These are phyloP conservation scores for Zopfia rhizophila DNA, from an alignment of 2,329 filamentous ascomycete genomes.

Conservation along the genomic window DNA sequence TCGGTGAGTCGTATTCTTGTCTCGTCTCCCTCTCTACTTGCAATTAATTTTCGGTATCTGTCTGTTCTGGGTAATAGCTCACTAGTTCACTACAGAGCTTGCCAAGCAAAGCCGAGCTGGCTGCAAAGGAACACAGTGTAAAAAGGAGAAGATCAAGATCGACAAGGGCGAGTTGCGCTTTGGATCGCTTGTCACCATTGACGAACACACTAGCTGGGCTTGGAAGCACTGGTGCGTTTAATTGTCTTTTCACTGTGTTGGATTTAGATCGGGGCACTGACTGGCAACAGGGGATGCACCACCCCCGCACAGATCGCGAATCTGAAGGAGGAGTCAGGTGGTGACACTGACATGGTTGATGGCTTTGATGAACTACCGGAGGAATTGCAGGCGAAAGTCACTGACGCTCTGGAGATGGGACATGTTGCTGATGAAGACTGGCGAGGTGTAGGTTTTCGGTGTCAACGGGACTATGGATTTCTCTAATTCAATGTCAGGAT, in stretches of 20 bases:
- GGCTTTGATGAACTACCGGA: conserved; percentile 80
- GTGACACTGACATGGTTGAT: conserved; percentile 75
- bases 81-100: conserved; percentile 67
- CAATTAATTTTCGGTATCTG: not conserved
- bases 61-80: not conserved
- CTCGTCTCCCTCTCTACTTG: not conserved
- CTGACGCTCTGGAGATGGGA: conserved; percentile 76
- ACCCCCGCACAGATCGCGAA: conserved; percentile 79
- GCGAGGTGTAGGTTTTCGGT: conserved; percentile 76
- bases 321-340: conserved; percentile 67
- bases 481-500: conserved; percentile 64
- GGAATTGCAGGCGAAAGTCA: conserved; percentile 78
- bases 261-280: conserved; percentile 20
- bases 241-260: not conserved
- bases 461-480: not conserved
- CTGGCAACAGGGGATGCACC: conserved; percentile 78
- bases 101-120: conserved; percentile 76
- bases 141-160: conserved; percentile 75
- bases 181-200: conserved; percentile 75
- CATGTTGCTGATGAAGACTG: conserved; percentile 88
- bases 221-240: conserved; percentile 86
- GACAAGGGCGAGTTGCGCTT: conserved; percentile 81
- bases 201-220: conserved; percentile 70
- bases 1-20: conserved; percentile 28
- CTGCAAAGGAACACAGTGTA: conserved; percentile 79